Percentiles rank a stretch among this genome's conserved stretches.
These are phyloP conservation scores for Neofusicoccum sp. DNA, from an alignment of 2,329 filamentous ascomycete species.

Conservation along the genomic window DNA sequence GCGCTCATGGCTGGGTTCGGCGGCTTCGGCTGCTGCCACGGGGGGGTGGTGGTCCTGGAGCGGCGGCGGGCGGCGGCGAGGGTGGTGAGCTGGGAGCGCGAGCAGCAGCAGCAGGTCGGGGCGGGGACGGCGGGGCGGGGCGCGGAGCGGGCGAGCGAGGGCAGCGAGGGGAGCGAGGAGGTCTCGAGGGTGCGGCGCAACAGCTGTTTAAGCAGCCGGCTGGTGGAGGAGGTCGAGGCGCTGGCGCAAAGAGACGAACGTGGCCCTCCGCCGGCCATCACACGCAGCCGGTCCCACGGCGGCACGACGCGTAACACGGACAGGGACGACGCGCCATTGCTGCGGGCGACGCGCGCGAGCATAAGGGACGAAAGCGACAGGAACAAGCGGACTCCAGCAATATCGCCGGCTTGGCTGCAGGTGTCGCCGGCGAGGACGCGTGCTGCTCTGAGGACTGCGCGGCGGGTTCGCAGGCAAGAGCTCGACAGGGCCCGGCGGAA, in stretches of 20 bases:
- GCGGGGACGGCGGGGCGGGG: background rate
- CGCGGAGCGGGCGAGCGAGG: background rate
- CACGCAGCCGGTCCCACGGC: slow-evolving; percentile 12
- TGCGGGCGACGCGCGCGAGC: slow-evolving; percentile 13
- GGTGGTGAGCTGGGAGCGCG: slow-evolving; percentile 42
- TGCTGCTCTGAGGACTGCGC: background rate
- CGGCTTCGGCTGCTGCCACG: slow-evolving; percentile 2
- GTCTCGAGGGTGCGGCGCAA: background rate
- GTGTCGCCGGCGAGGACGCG: background rate
- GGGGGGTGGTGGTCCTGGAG: slow-evolving; percentile 35
- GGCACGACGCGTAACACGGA: slow-evolving; percentile 18
- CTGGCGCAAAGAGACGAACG: background rate
- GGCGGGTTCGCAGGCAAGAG: background rate
- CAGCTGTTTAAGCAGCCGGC: background rate
- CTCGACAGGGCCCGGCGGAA: background rate
- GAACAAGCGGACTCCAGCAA: background rate
- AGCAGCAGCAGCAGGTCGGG: background rate
- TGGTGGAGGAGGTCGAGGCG: slow-evolving; percentile 11
- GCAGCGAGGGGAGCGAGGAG: background rate
- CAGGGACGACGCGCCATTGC: slow-evolving; percentile 17
- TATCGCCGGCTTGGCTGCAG: background rate
- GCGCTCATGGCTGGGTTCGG: slow-evolving; percentile 22
- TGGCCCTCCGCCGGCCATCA: slow-evolving; percentile 17
- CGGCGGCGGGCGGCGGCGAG: background rate
- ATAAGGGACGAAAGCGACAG: slow-evolving; percentile 12